Evolutionary conservation across 2,329 filamentous ascomycete genomes (phyloP).

Genomic region (Penicillium capsulatum): DNA sequence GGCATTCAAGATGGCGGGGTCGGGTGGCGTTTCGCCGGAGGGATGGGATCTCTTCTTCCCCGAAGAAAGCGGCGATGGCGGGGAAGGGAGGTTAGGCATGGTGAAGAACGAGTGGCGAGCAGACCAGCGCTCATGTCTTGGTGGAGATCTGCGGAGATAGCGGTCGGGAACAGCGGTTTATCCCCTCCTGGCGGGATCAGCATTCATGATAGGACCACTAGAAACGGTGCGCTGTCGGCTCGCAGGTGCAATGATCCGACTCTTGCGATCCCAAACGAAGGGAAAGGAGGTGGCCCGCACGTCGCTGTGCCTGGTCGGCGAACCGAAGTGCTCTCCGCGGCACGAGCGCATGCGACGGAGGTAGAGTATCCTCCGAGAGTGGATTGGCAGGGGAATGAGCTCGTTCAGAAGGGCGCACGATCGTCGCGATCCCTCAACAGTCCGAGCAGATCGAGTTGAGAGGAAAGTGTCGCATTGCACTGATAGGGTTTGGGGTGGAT

Average conservation of each 20-base stretch:
- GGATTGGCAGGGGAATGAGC: conserved; percentile 1
- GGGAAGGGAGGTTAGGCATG: conserved; percentile 35
- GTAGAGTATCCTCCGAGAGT: conserved; percentile 14
- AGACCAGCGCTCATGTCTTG: conserved; percentile 32
- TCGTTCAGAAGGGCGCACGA: conserved; percentile 1
- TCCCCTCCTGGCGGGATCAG: conserved; percentile 22
- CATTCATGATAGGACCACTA: conserved; percentile 28
- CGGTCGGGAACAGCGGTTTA: conserved; percentile 21
- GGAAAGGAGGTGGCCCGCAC: conserved; percentile 16
- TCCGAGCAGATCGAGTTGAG: background rate
- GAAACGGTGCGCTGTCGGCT: conserved; percentile 2
- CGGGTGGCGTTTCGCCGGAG: conserved; percentile 25
- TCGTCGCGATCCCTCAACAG: background rate
- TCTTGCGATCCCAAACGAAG: conserved; percentile 8
- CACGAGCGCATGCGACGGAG: conserved; percentile 13
- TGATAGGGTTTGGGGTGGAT: too few species aligned
- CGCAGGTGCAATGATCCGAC: conserved; percentile 5
- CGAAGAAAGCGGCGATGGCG: conserved; percentile 29
- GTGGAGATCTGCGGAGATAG: conserved; percentile 20
- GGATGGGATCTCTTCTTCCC: conserved; percentile 38
- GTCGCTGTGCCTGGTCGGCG: conserved; percentile 7
- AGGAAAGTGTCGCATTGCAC: too few species aligned
- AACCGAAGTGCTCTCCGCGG: conserved; percentile 14
- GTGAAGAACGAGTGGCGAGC: conserved; percentile 23
- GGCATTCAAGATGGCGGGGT: conserved; percentile 16